These are phyloP conservation scores for Penicillium samsonianum DNA, from an alignment of 495 filamentous ascomycete genomes.

Conservation along the genomic window DNA sequence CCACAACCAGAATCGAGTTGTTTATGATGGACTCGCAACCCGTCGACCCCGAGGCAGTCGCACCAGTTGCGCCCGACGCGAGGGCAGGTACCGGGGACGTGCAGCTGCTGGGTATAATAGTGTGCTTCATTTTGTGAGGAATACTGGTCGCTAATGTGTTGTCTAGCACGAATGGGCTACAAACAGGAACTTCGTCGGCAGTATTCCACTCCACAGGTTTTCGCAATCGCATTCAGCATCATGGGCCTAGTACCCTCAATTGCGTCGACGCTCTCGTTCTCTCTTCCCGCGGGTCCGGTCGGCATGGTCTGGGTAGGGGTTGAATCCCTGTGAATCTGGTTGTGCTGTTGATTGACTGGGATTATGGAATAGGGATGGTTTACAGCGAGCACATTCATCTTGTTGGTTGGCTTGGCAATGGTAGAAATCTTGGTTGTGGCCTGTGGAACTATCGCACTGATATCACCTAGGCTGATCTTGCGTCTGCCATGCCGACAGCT, in stretches of 20 bases:
- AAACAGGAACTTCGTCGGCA: slow-evolving; percentile 69
- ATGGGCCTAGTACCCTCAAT: slow-evolving; percentile 72
- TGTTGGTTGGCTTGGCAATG: no score
- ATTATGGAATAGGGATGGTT: no score
- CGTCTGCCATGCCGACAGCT: no score
- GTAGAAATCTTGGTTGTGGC: no score
- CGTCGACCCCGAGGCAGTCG: not conserved
- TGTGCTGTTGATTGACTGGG: no score
- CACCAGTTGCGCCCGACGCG: not conserved
- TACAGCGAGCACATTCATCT: no score
- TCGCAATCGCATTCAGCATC: slow-evolving; percentile 71
- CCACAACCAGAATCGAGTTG: not conserved
- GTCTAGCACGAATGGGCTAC: slow-evolving; percentile 54
- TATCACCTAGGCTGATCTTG: no score
- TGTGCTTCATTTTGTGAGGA: not conserved
- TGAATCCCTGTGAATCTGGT: no score
- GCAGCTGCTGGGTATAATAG: slow-evolving; percentile 32
- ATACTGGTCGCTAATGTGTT: slow-evolving; percentile 6
- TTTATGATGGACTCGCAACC: not conserved
- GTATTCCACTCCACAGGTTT: slow-evolving; percentile 65
- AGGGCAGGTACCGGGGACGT: slow-evolving; percentile 12
- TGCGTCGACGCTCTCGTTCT: no score
- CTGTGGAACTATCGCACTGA: no score
- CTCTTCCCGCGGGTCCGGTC: no score
- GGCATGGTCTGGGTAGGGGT: no score